phyloP scores from a whole-genome alignment of 2,329 filamentous ascomycete species.

The Fusarium sp. region DNA sequence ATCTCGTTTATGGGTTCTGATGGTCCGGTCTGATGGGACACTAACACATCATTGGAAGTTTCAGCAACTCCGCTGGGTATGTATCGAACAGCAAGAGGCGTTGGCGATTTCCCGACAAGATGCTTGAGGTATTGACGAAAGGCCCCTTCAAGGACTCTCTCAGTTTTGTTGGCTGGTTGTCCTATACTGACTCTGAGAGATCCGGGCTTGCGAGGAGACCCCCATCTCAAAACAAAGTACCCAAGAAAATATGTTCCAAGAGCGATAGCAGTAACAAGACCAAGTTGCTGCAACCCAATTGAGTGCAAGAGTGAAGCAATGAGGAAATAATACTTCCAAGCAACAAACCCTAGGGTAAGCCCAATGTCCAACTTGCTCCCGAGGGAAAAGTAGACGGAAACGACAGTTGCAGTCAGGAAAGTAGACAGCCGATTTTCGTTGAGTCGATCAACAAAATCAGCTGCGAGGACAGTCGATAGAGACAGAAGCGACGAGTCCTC shows the following conservation, averaged over 20 bases:
- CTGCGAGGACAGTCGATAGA: constrained; percentile 33
- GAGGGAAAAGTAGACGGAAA: constrained; percentile 37
- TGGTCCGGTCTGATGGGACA: constrained; percentile 49
- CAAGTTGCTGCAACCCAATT: constrained; percentile 13
- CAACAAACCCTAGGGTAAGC: constrained; percentile 44
- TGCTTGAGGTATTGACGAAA: constrained; percentile 64
- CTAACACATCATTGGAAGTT: constrained; percentile 55
- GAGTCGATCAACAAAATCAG: constrained; percentile 42
- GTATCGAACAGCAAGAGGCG: constrained; percentile 66
- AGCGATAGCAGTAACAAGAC: constrained; percentile 3
- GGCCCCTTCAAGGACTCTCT: constrained; percentile 61
- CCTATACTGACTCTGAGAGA: constrained; percentile 68
- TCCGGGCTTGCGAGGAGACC: constrained; percentile 61
- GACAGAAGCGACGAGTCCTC: constrained; percentile 44
- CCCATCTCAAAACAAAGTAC: not conserved
- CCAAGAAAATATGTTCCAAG: not conserved
- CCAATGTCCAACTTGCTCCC: constrained; percentile 46
- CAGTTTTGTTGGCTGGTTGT: constrained; percentile 64
- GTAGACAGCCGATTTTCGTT: not conserved
- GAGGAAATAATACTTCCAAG: constrained; percentile 33
- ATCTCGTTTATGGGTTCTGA: constrained; percentile 54
- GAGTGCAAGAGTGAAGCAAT: constrained; percentile 5
- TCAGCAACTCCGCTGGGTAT: constrained; percentile 63
- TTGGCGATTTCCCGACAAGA: constrained; percentile 62
- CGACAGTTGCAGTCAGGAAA: not conserved